Conservation (phyloP, 108 stramenopile species). For the Cyclotella sp. region DNA sequence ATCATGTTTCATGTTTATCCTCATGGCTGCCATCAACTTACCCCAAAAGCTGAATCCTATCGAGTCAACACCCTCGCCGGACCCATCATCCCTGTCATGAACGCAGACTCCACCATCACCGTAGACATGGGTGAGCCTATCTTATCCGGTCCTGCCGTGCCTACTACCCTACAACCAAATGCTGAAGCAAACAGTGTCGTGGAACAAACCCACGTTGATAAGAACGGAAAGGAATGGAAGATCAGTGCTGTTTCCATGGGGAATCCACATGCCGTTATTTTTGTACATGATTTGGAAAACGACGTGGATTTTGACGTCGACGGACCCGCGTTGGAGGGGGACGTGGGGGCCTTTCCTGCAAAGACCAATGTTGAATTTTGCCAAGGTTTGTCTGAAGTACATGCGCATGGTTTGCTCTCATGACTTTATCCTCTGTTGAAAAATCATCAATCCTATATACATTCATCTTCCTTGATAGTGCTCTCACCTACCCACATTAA, state of each 20-base stretch:
- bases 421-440: too few relatives aligned
- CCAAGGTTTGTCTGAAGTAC: slow-evolving; percentile 45
- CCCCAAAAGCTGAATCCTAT: slow-evolving; percentile 84
- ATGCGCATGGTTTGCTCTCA: neutral
- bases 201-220: slow-evolving; percentile 82
- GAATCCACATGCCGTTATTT: slow-evolving; percentile 96
- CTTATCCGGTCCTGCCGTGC: slow-evolving; percentile 84
- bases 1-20: neutral
- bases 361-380: slow-evolving; percentile 98
- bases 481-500: slow-evolving; percentile 80
- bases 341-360: slow-evolving; percentile 87
- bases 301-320: slow-evolving; percentile 88
- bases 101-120: slow-evolving; percentile 89
- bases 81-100: slow-evolving; percentile 92
- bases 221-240: slow-evolving; percentile 88
- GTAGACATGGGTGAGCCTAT: slow-evolving; percentile 98
- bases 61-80: slow-evolving; percentile 94
- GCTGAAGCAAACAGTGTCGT: slow-evolving; percentile 80
- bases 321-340: slow-evolving; percentile 91
- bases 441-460: neutral
- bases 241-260: slow-evolving; percentile 96
- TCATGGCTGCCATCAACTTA: neutral
- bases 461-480: slow-evolving; percentile 40
- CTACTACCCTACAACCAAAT: slow-evolving; percentile 87
- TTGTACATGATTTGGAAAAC: slow-evolving; percentile 90